Base-by-base conservation (phyloP, 805 yeast species). In the Starmerella apis region DNA sequence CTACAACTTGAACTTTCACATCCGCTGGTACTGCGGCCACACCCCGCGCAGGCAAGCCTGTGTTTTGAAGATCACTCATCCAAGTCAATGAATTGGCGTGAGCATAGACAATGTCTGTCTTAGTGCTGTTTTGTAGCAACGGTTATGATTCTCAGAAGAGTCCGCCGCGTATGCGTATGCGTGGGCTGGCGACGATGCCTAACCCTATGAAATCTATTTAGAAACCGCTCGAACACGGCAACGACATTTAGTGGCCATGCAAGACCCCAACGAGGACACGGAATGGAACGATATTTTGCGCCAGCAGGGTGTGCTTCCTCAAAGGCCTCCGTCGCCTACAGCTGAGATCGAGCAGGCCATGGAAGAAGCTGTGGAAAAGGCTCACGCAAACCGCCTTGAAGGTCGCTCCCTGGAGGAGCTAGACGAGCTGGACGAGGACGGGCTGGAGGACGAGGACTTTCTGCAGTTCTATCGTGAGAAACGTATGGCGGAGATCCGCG, bases 241-340 rank as follows among this genome's bases (percentile, higher is more conserved):
- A 19, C 22, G 7, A 5, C 22, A 33, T 10, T 2, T 9, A 25
- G 19, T 13, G 19, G 31, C 20, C 13, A 58, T 58, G 61, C 61
- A 58, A 50, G 88, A 92, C 67, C 96, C 95, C 31, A 78, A 77
- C 54, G 99, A 92, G 67, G 99, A 92, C 65, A 92, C 98, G 0
- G 98, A 92, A 66, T 92, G 99, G 98, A 92, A 92, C 64, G 99
- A 92, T 66, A 87, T 92, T 57, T 73, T 92, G 41, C 73, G 99
- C 56, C 76, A 78, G 3, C 85, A 88, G 55, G 97, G 97, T 22
- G 79, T 92, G 49, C 86, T 92, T 45, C 98, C 98, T 0, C 87
- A 84, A 62, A 80, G 83, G 59, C 86, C 94, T 24, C 87, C 88
- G 22, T 85, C 94, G 19, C 95, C 95, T 9, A 79, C 94, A 0